A percentile compares a stretch with the other conserved stretches of the same genome.
These are phyloP conservation scores for Asterophora lycoperdoides DNA, from an alignment of 768 basidiomycete genomes.

Conservation along the genomic window DNA sequence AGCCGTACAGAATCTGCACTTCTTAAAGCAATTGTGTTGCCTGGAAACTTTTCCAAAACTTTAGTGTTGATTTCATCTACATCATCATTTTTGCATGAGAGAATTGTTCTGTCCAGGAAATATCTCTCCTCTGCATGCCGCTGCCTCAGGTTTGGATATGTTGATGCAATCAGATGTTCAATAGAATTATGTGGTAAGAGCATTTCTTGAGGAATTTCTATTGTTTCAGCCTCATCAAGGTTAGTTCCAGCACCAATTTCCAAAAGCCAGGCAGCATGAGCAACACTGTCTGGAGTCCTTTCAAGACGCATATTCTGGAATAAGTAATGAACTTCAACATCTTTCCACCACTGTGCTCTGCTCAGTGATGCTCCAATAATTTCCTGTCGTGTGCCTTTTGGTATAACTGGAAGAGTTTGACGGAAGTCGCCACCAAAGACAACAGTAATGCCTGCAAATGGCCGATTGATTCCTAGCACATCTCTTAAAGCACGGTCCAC, in stretches of 20 bases:
- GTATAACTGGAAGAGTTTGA: slow-evolving; percentile 42
- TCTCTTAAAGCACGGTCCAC: slow-evolving; percentile 33
- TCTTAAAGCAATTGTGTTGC: too few species aligned
- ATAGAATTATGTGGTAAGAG: too few species aligned
- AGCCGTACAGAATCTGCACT: too few species aligned
- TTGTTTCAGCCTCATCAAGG: neutral
- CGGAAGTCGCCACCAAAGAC: slow-evolving; percentile 45
- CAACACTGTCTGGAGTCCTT: neutral
- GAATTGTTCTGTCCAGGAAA: slow-evolving; percentile 31
- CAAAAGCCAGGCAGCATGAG: slow-evolving; percentile 22
- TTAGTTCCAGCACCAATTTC: slow-evolving; percentile 20
- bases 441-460: slow-evolving; percentile 39
- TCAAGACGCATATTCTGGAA: slow-evolving; percentile 36
- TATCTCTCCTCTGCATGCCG: slow-evolving; percentile 15
- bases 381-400: slow-evolving; percentile 29
- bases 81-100: too few species aligned
- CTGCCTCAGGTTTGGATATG: slow-evolving; percentile 14
- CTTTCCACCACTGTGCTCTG: slow-evolving; percentile 34
- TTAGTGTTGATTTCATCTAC: too few species aligned
- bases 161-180: slow-evolving; percentile 13
- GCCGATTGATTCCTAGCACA: slow-evolving; percentile 18
- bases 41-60: too few species aligned
- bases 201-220: slow-evolving; percentile 17
- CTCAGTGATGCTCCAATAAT: slow-evolving; percentile 33
- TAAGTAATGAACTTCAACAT: slow-evolving; percentile 28